Evolutionary conservation across 768 basidiomycete genomes (phyloP), one percentile per base, ranked within the genome.

Genomic region (Xerocomellus amylosporus): DNA sequence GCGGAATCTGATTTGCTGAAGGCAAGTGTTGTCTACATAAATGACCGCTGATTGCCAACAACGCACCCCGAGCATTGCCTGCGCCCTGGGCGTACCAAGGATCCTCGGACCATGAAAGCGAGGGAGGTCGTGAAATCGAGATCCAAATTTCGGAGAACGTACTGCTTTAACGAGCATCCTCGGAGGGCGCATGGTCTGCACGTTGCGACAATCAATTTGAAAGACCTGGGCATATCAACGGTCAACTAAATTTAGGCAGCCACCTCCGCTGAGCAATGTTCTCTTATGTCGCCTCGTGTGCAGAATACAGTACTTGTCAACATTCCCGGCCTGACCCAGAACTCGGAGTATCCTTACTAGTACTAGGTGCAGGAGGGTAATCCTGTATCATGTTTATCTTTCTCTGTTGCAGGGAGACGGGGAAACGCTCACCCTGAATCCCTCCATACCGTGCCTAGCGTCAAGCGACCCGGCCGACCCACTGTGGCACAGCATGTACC

Each of bases 401-500:
- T 26, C 5, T 12, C 5, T 24, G 17, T 26, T 36, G 8, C 22
- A 17, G 17, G 26, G 5, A 17, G 9, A 22, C 28, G 15, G 33
- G 10, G 9, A 10, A 10, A 30, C 7, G 13, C 14, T 33, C 20
- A 48, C 22, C 15, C 26, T n/a, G 31, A 7, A 4, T n/a, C 44
- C 15, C 4, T 45, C 47, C 56, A 51, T 26, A 26, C 38, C 13
- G 4, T 34, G 37, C 12, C 17, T 19, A 20, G 38, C 14, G 14
- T 39, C 38, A 40, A 30, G 33, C 13, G 22, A 19, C n/a, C 24
- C 7, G 19, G 36, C 43, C 33, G 36, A 39, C 24, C 2, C 8
- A 8, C 19, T 17, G 7, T 31, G 17, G 24, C 30, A 55, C 49
- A 57, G 54, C 58, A 43, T 56, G 57, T n/a, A 9, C 12, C 20